Conservation (phyloP, 1,139 yeast species). For the Geotrichum phurueaensis region DNA sequence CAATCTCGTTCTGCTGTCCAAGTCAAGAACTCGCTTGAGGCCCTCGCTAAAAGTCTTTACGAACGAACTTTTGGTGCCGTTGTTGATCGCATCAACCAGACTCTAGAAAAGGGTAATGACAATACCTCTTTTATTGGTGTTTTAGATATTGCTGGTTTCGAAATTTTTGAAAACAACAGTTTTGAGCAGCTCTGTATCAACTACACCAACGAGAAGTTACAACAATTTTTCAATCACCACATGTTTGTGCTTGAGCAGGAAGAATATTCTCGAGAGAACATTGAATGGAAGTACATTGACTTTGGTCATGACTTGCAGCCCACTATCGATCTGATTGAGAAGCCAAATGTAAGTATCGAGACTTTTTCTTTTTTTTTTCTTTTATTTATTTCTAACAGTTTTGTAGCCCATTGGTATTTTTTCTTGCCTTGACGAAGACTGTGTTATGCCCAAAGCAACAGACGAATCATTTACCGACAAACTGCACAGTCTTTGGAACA, state of each 20-base stretch:
- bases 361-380: background rate
- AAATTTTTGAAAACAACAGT: constrained; percentile 83
- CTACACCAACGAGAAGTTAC: constrained; percentile 91
- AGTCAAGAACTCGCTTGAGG: constrained; percentile 76
- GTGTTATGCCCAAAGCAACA: constrained; percentile 86
- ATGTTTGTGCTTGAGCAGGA: constrained; percentile 96
- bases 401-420: constrained; percentile 74
- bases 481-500: constrained; percentile 58
- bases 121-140: constrained; percentile 75
- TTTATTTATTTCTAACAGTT: background rate
- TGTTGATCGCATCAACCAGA: constrained; percentile 71
- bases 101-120: constrained; percentile 43
- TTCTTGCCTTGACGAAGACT: constrained; percentile 87
- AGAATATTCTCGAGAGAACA: constrained; percentile 87
- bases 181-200: constrained; percentile 96
- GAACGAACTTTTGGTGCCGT: constrained; percentile 77
- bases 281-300: constrained; percentile 94
- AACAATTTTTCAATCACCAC: constrained; percentile 96
- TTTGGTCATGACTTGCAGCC: constrained; percentile 96
- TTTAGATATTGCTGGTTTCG: constrained; percentile 95
- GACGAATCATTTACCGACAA: constrained; percentile 82
- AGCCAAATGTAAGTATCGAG: constrained; percentile 31
- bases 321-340: constrained; percentile 87
- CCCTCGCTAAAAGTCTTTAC: constrained; percentile 79
- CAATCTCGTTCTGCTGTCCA: constrained; percentile 78